Conservation (phyloP, 371 early-diverging fungal species). For the Edhazardia aedis region DNA sequence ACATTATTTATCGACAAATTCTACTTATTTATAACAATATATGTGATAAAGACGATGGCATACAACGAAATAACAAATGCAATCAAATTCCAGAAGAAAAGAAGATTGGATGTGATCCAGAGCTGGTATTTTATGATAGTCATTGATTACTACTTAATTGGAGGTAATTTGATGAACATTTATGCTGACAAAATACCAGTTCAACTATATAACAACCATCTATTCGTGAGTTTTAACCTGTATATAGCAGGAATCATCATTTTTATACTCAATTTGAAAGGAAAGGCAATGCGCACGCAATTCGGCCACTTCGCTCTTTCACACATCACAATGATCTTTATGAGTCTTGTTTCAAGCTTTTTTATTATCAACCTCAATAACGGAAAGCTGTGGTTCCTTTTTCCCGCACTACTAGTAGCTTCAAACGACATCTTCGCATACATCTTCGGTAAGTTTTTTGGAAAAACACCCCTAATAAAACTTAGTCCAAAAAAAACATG, state of each 20-base stretch:
- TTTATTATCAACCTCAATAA: slow-evolving; percentile 79
- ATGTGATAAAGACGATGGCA: not conserved
- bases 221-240: not conserved
- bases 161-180: not conserved
- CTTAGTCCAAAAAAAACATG: slow-evolving; percentile 96
- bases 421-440: slow-evolving; percentile 91
- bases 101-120: not conserved
- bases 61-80: not conserved
- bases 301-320: slow-evolving; percentile 77
- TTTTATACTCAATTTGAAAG: slow-evolving; percentile 69
- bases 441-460: slow-evolving; percentile 71
- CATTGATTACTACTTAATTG: not conserved
- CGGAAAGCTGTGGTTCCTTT: slow-evolving; percentile 76
- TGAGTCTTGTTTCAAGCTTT: slow-evolving; percentile 65
- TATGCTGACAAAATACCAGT: not conserved
- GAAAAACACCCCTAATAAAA: slow-evolving; percentile 69
- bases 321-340: slow-evolving; percentile 68
- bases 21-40: not conserved
- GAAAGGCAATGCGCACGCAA: slow-evolving; percentile 58
- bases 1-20: too few species aligned
- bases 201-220: not conserved
- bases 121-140: not conserved
- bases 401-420: slow-evolving; percentile 71
- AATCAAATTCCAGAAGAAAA: not conserved
- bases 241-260: slow-evolving; percentile 56